These are phyloP conservation scores for Penicillium simplicissimum DNA, from an alignment of 495 filamentous ascomycete species.

Conservation along the genomic window DNA sequence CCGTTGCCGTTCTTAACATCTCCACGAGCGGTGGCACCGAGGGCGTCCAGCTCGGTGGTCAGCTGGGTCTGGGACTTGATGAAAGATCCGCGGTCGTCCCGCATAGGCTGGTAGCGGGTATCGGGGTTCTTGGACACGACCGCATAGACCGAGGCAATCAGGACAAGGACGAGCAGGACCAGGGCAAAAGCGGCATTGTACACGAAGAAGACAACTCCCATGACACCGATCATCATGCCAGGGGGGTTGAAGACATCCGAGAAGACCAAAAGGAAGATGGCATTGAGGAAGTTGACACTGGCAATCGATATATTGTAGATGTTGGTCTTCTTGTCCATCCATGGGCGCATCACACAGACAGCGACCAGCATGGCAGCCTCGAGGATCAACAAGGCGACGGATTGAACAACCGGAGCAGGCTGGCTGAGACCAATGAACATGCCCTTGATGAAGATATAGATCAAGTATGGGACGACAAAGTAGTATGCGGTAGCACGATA, in stretches of 20 bases:
- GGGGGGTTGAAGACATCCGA: constrained; percentile 84
- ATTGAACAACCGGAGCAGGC: constrained; percentile 70
- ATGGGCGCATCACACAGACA: constrained; percentile 80
- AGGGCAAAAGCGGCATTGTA: constrained; percentile 86
- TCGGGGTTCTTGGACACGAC: constrained; percentile 94
- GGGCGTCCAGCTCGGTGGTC: constrained; percentile 86
- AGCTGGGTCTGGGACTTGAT: constrained; percentile 97
- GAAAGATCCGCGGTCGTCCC: constrained; percentile 92
- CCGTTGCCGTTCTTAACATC: constrained; percentile 67
- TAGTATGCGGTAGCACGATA: constrained; percentile 97
- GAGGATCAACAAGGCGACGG: constrained; percentile 80
- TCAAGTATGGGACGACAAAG: constrained; percentile 82
- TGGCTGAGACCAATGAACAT: constrained; percentile 92
- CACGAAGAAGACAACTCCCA: constrained; percentile 93
- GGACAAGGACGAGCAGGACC: constrained; percentile 82
- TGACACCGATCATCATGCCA: constrained; percentile 84
- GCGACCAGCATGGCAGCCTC: constrained; percentile 79
- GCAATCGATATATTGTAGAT: constrained; percentile 93
- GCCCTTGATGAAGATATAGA: constrained; percentile 80
- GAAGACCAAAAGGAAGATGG: constrained; percentile 82
- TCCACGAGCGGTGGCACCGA: constrained; percentile 89
- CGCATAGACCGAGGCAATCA: constrained; percentile 79
- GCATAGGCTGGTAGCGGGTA: constrained; percentile 93
- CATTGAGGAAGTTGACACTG: constrained; percentile 86
- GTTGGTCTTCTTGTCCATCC: constrained; percentile 99